These are phyloP conservation scores for Polychaeton citri DNA, from an alignment of 2,329 filamentous ascomycete species.

Conservation along the genomic window DNA sequence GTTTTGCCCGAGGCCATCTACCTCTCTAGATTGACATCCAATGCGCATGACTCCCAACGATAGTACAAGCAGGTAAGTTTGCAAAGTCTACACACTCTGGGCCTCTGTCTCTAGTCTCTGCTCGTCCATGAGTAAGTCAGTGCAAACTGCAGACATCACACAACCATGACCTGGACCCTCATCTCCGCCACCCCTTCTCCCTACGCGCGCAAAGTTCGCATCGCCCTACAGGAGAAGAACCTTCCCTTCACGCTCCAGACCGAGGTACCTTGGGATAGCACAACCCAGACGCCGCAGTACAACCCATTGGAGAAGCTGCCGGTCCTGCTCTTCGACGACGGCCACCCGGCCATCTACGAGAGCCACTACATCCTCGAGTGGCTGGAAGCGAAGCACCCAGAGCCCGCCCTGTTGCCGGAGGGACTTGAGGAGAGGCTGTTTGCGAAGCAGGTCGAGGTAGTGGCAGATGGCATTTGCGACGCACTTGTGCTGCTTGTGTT, in stretches of 20 bases:
- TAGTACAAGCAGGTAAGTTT: too few relatives aligned
- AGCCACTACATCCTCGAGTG: slow-evolving; percentile 26
- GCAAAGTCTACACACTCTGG: too few relatives aligned
- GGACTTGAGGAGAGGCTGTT: slow-evolving; percentile 17
- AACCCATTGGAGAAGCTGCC: slow-evolving; percentile 29
- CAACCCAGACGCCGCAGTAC: slow-evolving; percentile 25
- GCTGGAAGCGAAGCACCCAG: slow-evolving; percentile 22
- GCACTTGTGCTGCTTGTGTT: slow-evolving; percentile 25
- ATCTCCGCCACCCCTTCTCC: slow-evolving; percentile 25
- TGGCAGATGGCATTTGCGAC: slow-evolving; percentile 25
- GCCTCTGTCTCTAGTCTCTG: too few relatives aligned
- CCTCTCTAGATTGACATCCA: too few relatives aligned
- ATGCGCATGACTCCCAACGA: too few relatives aligned
- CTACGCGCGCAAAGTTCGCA: slow-evolving; percentile 30
- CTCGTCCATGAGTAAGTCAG: too few relatives aligned
- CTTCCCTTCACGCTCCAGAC: slow-evolving; percentile 28
- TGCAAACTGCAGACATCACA: too few relatives aligned
- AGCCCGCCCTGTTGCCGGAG: slow-evolving; percentile 14
- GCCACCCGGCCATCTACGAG: slow-evolving; percentile 22
- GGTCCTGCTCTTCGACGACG: slow-evolving; percentile 21
- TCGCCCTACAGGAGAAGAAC: slow-evolving; percentile 25
- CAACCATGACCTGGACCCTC: slow-evolving; percentile 13
- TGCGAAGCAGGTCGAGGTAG: slow-evolving; percentile 22
- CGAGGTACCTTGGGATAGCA: slow-evolving; percentile 30
- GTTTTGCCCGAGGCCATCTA: too few relatives aligned